Evolutionary conservation across 1,284 basidiomycete genomes (phyloP), one percentile per base, ranked within the genome.

Genomic region (Trichosporon inkin): DNA sequence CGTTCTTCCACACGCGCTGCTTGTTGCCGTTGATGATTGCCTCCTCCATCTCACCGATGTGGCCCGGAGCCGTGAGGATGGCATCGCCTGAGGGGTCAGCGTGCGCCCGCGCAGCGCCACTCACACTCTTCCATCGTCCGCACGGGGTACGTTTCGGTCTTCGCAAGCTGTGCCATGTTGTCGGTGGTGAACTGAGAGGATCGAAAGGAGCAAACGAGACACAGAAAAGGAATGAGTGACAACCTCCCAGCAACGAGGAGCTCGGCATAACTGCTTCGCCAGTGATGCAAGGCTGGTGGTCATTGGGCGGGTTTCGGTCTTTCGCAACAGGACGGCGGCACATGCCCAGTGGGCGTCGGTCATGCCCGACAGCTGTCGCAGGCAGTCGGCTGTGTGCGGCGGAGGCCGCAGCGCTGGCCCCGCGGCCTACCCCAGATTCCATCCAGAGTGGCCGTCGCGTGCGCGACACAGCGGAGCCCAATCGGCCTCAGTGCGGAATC

Each of bases 1-100:
- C 74, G 61, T 71, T 63, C 65, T 76, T 76, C 72, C 72, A 76
- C 22, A 64, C 62, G 17, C 65, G 62, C 10, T 66, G 55, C 28
- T 32, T 47, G n/a, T 63, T 54, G 32, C 71, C 74, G 38, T 69
- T 32, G 1, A 76, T 52, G 2, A 63, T 47, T 10, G 57, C 51
- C 47, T 67, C 63, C 52, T 70, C 68, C 60, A 72, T 70, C 66
- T 76, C 74, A 47, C 72, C 58, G 13, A 67, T 62, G 19, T 66
- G 57, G 1, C 74, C 74, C 6, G 67, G 68, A 6, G 69, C 60
- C 6, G 70, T 72, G 41, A 51, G 14, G 32, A 41, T 56, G 20
- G n/a, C 22, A 71, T 61, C 52, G 71, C 67, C 51, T 49, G 44
- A 2, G 28, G n/a, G 4, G 24, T 49, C 44, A 49, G 44, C 16